Conservation (phyloP, 352 stramenopile species). For the Globisporangium solare region DNA sequence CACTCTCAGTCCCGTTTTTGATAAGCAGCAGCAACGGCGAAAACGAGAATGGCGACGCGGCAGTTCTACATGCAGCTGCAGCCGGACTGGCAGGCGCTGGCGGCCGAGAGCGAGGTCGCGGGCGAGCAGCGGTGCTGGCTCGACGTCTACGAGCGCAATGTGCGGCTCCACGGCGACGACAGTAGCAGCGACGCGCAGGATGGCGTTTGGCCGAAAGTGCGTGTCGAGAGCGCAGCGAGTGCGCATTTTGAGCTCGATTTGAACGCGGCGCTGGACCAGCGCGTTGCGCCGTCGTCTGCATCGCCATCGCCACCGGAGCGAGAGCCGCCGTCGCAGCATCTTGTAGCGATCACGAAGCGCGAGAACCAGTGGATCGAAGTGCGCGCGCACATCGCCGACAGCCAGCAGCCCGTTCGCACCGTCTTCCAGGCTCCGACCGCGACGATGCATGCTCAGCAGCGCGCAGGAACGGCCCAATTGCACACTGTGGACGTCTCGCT, state of each 20-base stretch:
- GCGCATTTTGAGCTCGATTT: slow-evolving; percentile 43
- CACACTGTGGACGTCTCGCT: slow-evolving; percentile 40
- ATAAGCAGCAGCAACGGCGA: neutral
- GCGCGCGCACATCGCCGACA: slow-evolving; percentile 15
- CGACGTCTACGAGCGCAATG: slow-evolving; percentile 46
- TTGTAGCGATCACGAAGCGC: slow-evolving; percentile 32
- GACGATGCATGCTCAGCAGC: slow-evolving; percentile 11
- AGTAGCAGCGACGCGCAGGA: neutral
- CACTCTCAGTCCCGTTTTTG: neutral
- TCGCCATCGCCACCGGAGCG: neutral
- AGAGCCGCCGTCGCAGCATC: slow-evolving; percentile 4
- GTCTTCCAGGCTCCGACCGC: slow-evolving; percentile 58
- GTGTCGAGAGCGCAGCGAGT: slow-evolving; percentile 19
- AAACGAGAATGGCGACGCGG: neutral
- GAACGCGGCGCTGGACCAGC: neutral
- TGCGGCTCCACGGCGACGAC: slow-evolving; percentile 6
- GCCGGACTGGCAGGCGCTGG: slow-evolving; percentile 43
- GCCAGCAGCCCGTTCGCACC: slow-evolving; percentile 16
- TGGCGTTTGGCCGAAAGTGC: slow-evolving; percentile 4
- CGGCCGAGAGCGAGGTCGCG: neutral
- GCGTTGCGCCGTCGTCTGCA: slow-evolving; percentile 1
- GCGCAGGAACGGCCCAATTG: slow-evolving; percentile 25
- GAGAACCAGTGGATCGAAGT: slow-evolving; percentile 49
- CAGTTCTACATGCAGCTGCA: slow-evolving; percentile 60
- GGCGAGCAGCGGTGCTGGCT: slow-evolving; percentile 35